Conservation (phyloP, 805 yeast species). For the Nadsonia fulvescens region DNA sequence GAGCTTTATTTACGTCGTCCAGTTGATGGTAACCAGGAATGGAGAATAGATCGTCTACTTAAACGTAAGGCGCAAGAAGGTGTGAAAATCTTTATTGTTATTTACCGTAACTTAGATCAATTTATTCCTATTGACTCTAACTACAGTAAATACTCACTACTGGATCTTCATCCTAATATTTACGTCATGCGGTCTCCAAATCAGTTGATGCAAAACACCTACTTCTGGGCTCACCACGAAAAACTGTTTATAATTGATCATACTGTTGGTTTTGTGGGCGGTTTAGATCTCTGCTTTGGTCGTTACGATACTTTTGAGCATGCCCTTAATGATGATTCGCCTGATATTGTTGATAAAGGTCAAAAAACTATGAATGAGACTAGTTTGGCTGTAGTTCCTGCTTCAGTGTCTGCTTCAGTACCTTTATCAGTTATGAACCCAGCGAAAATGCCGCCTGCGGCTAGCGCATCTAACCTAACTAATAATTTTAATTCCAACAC, state of each 20-base stretch:
- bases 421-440: too few relatives aligned
- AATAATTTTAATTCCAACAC: constrained; percentile 5
- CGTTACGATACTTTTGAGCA: constrained; percentile 95
- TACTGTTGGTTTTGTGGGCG: constrained; percentile 81
- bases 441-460: too few relatives aligned
- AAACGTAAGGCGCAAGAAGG: constrained; percentile 88
- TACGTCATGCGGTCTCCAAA: constrained; percentile 90
- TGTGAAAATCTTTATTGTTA: constrained; percentile 78
- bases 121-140: constrained; percentile 87
- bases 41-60: constrained; percentile 75
- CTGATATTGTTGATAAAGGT: constrained; percentile 18
- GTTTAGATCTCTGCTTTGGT: constrained; percentile 89
- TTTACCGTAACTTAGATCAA: constrained; percentile 84
- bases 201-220: constrained; percentile 80
- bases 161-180: constrained; percentile 70
- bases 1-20: constrained; percentile 88
- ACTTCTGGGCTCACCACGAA: constrained; percentile 99
- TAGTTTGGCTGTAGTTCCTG: too few relatives aligned
- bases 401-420: too few relatives aligned
- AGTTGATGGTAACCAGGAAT: constrained; percentile 85
- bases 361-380: too few relatives aligned
- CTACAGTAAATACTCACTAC: constrained; percentile 85
- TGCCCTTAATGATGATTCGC: constrained; percentile 60
- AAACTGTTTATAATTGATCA: constrained; percentile 76
- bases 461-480: too few relatives aligned